Conservation (phyloP, 805 yeast genomes). For the Priceomyces haplophilus region DNA sequence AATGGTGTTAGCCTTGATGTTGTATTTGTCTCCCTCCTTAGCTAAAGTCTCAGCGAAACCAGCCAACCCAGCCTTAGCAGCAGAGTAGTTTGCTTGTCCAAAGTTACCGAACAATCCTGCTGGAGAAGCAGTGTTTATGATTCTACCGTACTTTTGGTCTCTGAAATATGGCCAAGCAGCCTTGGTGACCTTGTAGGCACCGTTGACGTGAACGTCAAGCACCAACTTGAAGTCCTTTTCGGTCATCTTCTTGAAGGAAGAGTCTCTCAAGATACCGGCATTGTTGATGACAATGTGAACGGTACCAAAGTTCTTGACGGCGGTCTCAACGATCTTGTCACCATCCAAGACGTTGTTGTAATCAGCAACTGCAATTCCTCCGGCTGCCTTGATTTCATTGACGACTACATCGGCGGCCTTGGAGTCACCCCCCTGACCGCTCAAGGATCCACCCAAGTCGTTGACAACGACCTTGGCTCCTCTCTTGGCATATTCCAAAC, state of each 20-base stretch:
- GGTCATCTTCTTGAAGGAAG: conserved; percentile 81
- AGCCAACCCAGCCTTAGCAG: conserved; percentile 85
- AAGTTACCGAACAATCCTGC: conserved; percentile 97
- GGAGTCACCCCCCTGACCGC: conserved; percentile 66
- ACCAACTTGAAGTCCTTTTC: conserved; percentile 77
- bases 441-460: conserved; percentile 83
- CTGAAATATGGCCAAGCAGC: conserved; percentile 93
- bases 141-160: conserved; percentile 82
- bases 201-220: conserved; percentile 83
- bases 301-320: conserved; percentile 80
- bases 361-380: conserved; percentile 90
- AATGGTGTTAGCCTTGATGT: conserved; percentile 80
- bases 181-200: conserved; percentile 78
- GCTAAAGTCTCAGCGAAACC: conserved; percentile 94
- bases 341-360: conserved; percentile 89
- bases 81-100: conserved; percentile 94
- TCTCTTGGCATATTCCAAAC: conserved; percentile 78
- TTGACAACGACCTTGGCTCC: conserved; percentile 96
- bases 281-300: conserved; percentile 88
- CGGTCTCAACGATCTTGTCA: conserved; percentile 79
- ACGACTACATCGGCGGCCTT: conserved; percentile 89
- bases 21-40: conserved; percentile 84
- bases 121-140: conserved; percentile 92
- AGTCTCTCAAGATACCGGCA: conserved; percentile 92
- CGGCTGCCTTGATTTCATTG: conserved; percentile 68